Evolutionary conservation across 805 yeast species (phyloP), one percentile per base, ranked within the genome.

Genomic region (Starmerella apicola): DNA sequence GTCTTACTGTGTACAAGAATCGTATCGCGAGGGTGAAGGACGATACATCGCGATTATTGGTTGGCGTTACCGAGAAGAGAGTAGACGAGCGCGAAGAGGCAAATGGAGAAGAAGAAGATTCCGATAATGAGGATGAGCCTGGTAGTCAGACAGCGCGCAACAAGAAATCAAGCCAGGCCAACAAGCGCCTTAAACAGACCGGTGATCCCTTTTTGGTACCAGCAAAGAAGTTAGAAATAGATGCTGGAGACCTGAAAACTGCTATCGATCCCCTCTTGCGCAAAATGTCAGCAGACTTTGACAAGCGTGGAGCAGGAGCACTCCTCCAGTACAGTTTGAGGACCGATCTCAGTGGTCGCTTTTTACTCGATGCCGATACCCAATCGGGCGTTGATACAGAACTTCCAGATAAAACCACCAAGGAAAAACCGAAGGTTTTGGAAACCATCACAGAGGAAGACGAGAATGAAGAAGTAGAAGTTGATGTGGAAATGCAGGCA

Each of bases 1-100:
- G 96, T 65, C 88, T 86, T 25, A 85, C 85, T 62, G 83, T 88
- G 38, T 88, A 88, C 56, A 74, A 86, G 10, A 81, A 93, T 13
- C 71, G 97, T 51, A 85, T 88, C 18, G 96, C 86, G 53, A 80
- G 94, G 0, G 94, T 84, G 0, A 93, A 86, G 4, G 77, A 80
- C 7, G 96, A 86, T 52, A 85, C 96, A 0, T 93, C 94, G 2
- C 75, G 76, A 51, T 64, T 88, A 41, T 60, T 85, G 26, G 79
- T 81, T 58, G 94, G 94, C 3, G 60, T 85, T 2, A 26, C 37
- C 9, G 37, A 35, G 19, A 32, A 32, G 30, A 36, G 24, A 34
- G 57, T 49, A 2, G 53, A 48, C 24, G 51, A 36, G 5, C 51
- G 43, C 13, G 44, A 39, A 36, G 46, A 45, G 30, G 37, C 49